Percentiles rank a stretch among this genome's conserved stretches.
phyloP scores from a whole-genome alignment of 2,329 filamentous ascomycete genomes.

The Aureobasidium sp. region DNA sequence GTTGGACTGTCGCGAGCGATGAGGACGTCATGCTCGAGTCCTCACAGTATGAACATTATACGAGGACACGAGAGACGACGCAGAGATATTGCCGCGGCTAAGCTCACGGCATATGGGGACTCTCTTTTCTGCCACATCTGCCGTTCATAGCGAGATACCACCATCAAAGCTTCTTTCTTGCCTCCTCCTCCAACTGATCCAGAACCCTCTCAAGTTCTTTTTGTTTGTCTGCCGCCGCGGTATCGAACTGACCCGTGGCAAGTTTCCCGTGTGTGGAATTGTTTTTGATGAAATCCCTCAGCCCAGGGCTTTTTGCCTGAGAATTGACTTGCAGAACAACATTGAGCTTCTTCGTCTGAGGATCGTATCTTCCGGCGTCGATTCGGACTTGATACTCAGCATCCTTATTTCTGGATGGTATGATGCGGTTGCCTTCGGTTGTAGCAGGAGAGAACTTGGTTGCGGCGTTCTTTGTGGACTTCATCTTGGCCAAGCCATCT shows the following conservation, averaged over 20 bases:
- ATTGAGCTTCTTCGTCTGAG: neutral
- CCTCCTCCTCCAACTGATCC: neutral
- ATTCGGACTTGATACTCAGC: neutral
- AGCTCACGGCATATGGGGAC: neutral
- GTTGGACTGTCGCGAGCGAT: no score
- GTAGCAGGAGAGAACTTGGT: neutral
- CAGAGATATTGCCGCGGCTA: no score
- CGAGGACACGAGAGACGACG: no score
- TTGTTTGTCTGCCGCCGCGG: neutral
- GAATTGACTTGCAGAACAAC: neutral
- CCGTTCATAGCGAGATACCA: neutral
- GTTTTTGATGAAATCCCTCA: neutral
- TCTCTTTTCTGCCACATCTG: neutral
- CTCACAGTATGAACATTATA: no score
- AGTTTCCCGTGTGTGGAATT: neutral
- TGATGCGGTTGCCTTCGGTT: neutral
- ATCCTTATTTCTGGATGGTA: neutral
- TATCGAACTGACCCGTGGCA: neutral
- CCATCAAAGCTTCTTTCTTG: neutral
- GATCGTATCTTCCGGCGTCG: neutral
- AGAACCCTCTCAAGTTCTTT: neutral
- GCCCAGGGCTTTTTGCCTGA: neutral
- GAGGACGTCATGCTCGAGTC: no score
- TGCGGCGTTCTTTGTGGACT: neutral
- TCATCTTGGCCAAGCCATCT: neutral